Evolutionary conservation across 2,329 filamentous ascomycete species (phyloP).

Genomic region (Camillea tinctor): DNA sequence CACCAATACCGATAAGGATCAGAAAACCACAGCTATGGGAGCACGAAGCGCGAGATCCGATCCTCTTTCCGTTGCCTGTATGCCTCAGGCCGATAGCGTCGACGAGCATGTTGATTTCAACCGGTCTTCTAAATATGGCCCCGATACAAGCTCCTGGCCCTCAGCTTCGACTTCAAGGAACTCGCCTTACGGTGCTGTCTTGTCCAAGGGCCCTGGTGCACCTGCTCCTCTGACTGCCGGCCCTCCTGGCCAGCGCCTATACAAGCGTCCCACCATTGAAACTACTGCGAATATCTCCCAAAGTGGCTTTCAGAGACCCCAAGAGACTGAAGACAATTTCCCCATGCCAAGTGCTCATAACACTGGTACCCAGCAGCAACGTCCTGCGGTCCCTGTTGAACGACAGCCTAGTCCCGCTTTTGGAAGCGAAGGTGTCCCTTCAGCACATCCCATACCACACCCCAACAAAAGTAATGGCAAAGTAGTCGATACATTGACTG

Average conservation of each 20-base stretch:
- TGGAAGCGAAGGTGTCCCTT: conserved; percentile 11
- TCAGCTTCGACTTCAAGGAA: conserved; percentile 12
- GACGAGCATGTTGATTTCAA: conserved; percentile 11
- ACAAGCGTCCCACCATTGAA: conserved; percentile 44
- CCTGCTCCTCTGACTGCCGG: conserved; percentile 55
- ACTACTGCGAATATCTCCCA: conserved; percentile 36
- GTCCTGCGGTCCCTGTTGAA: conserved; percentile 5
- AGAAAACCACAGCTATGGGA: background rate
- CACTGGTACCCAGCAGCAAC: conserved; percentile 2
- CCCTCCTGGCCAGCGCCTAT: conserved; percentile 53
- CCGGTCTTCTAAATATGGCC: conserved; percentile 1
- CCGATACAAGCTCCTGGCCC: conserved; percentile 12
- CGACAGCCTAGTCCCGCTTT: conserved; percentile 10
- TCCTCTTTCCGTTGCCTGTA: conserved; percentile 3
- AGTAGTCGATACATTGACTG: conserved; percentile 31
- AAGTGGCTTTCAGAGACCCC: conserved; percentile 23
- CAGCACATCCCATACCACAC: conserved; percentile 2
- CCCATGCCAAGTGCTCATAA: conserved; percentile 14
- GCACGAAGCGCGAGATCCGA: conserved; percentile 11
- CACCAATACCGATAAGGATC: conserved; percentile 10
- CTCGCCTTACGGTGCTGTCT: conserved; percentile 20
- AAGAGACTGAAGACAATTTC: conserved; percentile 20
- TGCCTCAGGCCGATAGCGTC: conserved; percentile 19
- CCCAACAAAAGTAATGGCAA: conserved; percentile 8
- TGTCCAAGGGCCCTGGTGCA: conserved; percentile 38